Base-by-base conservation (phyloP, 2,329 filamentous ascomycete genomes). In the Aureobasidium leucospermi region DNA sequence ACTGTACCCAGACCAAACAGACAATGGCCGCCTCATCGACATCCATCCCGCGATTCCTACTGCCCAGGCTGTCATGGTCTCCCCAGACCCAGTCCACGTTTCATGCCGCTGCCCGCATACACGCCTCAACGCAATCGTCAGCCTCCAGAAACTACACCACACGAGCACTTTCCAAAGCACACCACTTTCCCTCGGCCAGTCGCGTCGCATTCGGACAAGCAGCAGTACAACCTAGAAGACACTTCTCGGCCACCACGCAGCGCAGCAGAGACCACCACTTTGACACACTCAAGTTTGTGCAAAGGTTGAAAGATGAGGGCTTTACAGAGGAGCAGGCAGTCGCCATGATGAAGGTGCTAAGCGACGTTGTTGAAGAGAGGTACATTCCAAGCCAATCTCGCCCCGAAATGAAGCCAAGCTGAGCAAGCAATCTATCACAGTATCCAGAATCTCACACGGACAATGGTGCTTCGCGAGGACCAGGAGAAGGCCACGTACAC, bases 261-360 rank as follows among this genome's bases (percentile, higher is more conserved):
- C 81, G 77, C 53, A 71, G 73, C 56, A 84, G 88, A 64, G 92
- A 96, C 68, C 94, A 99, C 74, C 92, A 99, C 74, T 99, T 99
- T 71, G 94, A 99, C 75, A 99, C 94, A 0, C 83, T 99, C 63
- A 96, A 96, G 76, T 96, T 99, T 71, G 92, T 99, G 41, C 90
- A 96, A 75, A 82, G 90, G 56, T 79, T 99, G 42, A 86, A 93
- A 73, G 84, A 84, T 65, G 94, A 99, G 72, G 94, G 94, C 0
- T 96, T 97, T 73, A 96, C 90, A 28, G 93, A 97, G 73, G 88
- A 92, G 66, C 94, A 99, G 75, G 87, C 92, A 2, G 91, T 90
- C 29, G 93, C 94, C n/a, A 94, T 96, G 88, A 97, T 99, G 94
- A 90, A 89, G 71, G 90, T 97, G 6, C 79, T 99, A 41, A 92